Evolutionary conservation across 345 rosid species (phyloP).

Genomic region (Cardamine occulta): DNA sequence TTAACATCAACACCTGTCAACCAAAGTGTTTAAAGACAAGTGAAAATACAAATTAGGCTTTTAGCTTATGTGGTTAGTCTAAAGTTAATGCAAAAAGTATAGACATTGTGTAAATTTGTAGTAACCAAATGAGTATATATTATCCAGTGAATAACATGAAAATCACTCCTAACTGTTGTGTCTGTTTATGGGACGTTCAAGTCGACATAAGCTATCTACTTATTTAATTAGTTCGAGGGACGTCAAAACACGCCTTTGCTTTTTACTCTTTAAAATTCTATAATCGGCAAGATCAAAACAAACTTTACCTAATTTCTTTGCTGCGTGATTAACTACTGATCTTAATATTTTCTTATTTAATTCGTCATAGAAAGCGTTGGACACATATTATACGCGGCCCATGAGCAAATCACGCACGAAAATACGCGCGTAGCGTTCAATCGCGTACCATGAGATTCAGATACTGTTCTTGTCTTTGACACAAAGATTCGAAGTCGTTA

Average conservation of each 20-base stretch:
- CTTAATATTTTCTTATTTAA: slow-evolving; percentile 22
- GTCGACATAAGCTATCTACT: neutral
- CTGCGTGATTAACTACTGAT: slow-evolving; percentile 10
- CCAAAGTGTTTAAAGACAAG: neutral
- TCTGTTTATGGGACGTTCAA: neutral
- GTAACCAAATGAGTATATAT: neutral
- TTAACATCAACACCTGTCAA: neutral
- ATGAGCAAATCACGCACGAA: slow-evolving; percentile 24
- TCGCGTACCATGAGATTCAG: slow-evolving; percentile 30
- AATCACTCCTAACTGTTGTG: neutral
- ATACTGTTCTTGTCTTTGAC: slow-evolving; percentile 21
- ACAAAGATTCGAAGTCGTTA: slow-evolving; percentile 27
- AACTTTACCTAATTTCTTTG: slow-evolving; percentile 15
- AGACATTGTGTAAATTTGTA: neutral
- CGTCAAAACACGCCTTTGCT: neutral
- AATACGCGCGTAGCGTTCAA: slow-evolving; percentile 8
- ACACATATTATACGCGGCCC: neutral
- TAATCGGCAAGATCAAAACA: slow-evolving; percentile 28
- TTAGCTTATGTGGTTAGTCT: neutral
- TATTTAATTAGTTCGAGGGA: neutral
- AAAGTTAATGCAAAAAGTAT: neutral
- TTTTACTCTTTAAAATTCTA: neutral
- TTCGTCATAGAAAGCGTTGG: slow-evolving; percentile 9
- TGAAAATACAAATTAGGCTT: neutral
- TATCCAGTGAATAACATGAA: neutral